Evolutionary conservation across 2,329 filamentous ascomycete genomes (phyloP).

Genomic region (Chaetomium sp.): DNA sequence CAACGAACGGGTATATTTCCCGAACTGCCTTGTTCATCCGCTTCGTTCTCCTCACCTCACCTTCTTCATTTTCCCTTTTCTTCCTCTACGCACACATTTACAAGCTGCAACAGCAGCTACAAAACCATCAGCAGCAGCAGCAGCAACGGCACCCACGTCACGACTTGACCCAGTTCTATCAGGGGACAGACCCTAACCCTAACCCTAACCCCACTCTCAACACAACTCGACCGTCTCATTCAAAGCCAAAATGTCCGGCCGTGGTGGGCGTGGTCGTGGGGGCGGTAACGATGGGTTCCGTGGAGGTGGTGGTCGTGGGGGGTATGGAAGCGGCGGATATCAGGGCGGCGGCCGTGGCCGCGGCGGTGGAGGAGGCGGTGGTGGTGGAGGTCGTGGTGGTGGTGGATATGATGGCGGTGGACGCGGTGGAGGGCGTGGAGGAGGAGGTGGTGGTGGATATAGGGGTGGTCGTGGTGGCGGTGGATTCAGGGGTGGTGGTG

Average conservation of each 20-base stretch:
- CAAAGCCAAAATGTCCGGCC: neutral
- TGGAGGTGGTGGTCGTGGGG: constrained; percentile 19
- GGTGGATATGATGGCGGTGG: constrained; percentile 18
- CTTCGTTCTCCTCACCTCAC: neutral
- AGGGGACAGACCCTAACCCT: neutral
- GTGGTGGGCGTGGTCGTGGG: constrained; percentile 13
- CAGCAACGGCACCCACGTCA: no score
- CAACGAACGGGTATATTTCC: no score
- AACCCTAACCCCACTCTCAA: no score
- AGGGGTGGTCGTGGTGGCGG: constrained; percentile 16
- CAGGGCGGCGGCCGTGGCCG: constrained; percentile 13
- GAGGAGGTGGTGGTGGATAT: constrained; percentile 20
- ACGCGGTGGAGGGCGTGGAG: constrained; percentile 9
- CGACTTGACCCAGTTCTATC: neutral
- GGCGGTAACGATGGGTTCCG: constrained; percentile 11
- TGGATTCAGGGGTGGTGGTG: constrained; percentile 20
- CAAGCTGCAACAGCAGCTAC: no score
- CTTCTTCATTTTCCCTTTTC: neutral
- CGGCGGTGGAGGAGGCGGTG: neutral
- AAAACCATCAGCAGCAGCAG: no score
- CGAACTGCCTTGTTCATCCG: no score
- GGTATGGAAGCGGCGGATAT: constrained; percentile 10
- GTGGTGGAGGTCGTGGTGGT: neutral
- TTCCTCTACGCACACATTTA: neutral
- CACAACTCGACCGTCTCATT: no score